Base-by-base conservation (phyloP, 306 rosid species). In the Oemleria cerasiformis region DNA sequence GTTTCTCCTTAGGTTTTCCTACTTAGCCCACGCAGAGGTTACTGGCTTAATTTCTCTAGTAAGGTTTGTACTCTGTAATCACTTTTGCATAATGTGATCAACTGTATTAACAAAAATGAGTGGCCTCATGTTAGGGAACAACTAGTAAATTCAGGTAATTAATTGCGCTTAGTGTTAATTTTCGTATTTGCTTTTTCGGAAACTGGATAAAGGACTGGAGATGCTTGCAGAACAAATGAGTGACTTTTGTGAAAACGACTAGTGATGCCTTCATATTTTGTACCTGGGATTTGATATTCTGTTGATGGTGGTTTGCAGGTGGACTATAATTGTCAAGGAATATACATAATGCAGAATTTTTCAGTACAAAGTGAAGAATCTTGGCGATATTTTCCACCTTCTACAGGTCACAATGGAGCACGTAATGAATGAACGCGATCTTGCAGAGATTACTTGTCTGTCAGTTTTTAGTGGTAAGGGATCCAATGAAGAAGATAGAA, bases 241-340 rank as follows among this genome's bases (percentile, higher is more conserved):
- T 9, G 36, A 21, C 36, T 20, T 54, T 20, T 20, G 59, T 20
- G 25, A 54, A 54, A 54, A 54, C 30, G 1, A 54, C 30, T 20
- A 25, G 20, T 21, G 60, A 3, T 7, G 30, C 60, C 34, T 11
- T 20, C 60, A 20, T 20, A 55, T 21, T 55, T 55, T n/a, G 36
- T 20, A 20, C 25, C 14, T 6, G 25, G 42, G 43, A 57, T 41
- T 58, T 2, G 9, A 12, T 6, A 30, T 59, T 45, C 42, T 61
- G n/a, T 25, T 20, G 63, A 47, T 36, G 39, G 16, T 39, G 71
- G 56, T 55, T 20, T 17, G 38, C 21, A 64, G 67, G 38, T 48
- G 60, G 60, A 55, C 60, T 55, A 51, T 51, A 55, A 48, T 74
- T 53, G 8, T 20, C 30, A 14, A 65, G 66, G 78, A 74, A 74